Evolutionary conservation across 2,329 filamentous ascomycete species (phyloP).

Genomic region (Lecanicillium sp.): DNA sequence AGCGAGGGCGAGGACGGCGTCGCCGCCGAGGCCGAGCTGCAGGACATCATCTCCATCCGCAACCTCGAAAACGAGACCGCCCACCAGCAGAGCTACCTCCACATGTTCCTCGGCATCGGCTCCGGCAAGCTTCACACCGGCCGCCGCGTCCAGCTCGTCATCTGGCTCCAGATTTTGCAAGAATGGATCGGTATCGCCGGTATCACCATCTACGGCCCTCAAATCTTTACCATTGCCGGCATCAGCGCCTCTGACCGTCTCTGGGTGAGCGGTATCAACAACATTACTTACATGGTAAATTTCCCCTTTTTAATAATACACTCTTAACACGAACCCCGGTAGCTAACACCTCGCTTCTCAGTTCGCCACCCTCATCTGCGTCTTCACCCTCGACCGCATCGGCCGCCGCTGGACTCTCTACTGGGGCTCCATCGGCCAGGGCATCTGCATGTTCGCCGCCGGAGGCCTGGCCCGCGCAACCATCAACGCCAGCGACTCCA

Average conservation of each 20-base stretch:
- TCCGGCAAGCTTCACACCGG: constrained; percentile 60
- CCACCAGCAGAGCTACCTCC: constrained; percentile 48
- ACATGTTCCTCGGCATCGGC: constrained; percentile 61
- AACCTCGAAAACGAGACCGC: constrained; percentile 55
- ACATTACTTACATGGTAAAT: constrained; percentile 39
- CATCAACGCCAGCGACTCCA: constrained; percentile 34
- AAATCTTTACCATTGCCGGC: constrained; percentile 60
- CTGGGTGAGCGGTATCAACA: constrained; percentile 53
- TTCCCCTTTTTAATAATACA: too few species aligned
- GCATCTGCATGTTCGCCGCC: constrained; percentile 59
- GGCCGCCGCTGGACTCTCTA: constrained; percentile 62
- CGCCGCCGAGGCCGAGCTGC: constrained; percentile 54
- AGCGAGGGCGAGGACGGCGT: constrained; percentile 41
- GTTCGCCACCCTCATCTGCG: constrained; percentile 59
- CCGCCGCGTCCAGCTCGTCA: constrained; percentile 59
- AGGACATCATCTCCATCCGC: constrained; percentile 59
- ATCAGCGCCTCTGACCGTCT: constrained; percentile 52
- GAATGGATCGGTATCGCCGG: constrained; percentile 65
- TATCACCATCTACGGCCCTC: constrained; percentile 52
- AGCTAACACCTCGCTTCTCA: neutral
- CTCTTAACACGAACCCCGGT: neutral
- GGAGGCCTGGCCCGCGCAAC: constrained; percentile 51
- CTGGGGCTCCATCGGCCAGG: constrained; percentile 58
- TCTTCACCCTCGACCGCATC: constrained; percentile 62
- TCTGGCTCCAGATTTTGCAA: constrained; percentile 66